Evolutionary conservation across 345 rosid species (phyloP), one percentile per base, ranked within the genome.

Genomic region (Populus simonii): DNA sequence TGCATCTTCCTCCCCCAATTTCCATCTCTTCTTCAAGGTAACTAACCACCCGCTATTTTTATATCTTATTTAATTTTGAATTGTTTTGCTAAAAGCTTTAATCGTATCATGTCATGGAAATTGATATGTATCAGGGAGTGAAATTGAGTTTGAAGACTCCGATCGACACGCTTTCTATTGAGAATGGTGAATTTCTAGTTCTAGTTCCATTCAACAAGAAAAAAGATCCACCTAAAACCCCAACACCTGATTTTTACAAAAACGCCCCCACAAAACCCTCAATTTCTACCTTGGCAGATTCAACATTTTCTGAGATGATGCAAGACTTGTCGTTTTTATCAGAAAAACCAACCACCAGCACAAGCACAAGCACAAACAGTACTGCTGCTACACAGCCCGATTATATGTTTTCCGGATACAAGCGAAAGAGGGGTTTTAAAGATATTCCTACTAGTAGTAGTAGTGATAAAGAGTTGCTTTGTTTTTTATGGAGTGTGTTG

Each of bases 21-120:
- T 92, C 83, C 92, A 92, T 74, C 86, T 95, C 72, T 93, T 74
- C 80, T 92, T 85, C 90, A 89, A 93, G 96, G 99, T 81, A 84
- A 73, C 79, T 33, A 61, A 13, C 17, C 43, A 51, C 13, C 12
- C 8, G 2, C n/a, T 74, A 4, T 74, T 43, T 43, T 62, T 49
- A 25, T 20, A 36, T 73, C 23, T 41, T 33, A 18, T 33, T 43
- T 72, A 33, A 4, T 41, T n/a, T 17, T 71, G 36, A 10, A 25
- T 70, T 33, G 5, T 33, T 33, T 33, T 33, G 5, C 35, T 33
- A 33, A 33, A 33, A 33, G 35, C 35, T 33, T 33, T 33, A 33
- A 33, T 33, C 35, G 35, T 33, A 33, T 33, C 35, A 33, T 33
- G 35, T 33, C 35, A 33, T 70, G 4, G 59, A 36, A 36, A 36